phyloP scores from a whole-genome alignment of 768 basidiomycete species.

The Mycena capillaripes region DNA sequence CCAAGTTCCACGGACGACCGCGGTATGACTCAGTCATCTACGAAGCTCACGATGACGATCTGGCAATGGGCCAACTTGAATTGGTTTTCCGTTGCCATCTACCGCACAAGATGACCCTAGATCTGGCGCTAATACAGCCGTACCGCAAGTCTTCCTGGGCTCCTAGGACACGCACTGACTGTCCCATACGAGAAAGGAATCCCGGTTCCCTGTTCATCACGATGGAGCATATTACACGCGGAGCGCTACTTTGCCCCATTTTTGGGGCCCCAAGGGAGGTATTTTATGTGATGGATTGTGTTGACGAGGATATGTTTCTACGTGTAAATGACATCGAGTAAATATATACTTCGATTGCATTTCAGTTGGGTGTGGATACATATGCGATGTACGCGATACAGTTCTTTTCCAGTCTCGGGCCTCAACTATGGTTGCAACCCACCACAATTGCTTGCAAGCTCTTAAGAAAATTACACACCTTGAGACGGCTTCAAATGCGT shows the following conservation, averaged over 20 bases:
- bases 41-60: neutral
- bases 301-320: neutral
- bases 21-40: conserved; percentile 27
- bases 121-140: conserved; percentile 12
- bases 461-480: too few relatives aligned
- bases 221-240: conserved; percentile 14
- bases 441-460: too few relatives aligned
- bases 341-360: neutral
- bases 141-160: conserved; percentile 11
- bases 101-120: neutral
- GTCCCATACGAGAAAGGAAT: conserved; percentile 6
- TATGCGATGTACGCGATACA: too few relatives aligned
- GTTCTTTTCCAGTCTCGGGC: too few relatives aligned
- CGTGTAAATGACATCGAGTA: neutral
- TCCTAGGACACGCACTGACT: conserved; percentile 14
- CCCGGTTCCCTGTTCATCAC: conserved; percentile 1
- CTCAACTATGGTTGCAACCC: too few relatives aligned
- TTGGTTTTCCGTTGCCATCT: conserved; percentile 20
- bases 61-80: conserved; percentile 21
- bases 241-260: conserved; percentile 10
- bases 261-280: neutral
- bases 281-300: conserved; percentile 11
- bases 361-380: too few relatives aligned
- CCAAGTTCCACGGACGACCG: conserved; percentile 9
- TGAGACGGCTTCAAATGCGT: too few relatives aligned